phyloP scores from a whole-genome alignment of 208 protist genomes.

The Trichomonas vaginalis region DNA sequence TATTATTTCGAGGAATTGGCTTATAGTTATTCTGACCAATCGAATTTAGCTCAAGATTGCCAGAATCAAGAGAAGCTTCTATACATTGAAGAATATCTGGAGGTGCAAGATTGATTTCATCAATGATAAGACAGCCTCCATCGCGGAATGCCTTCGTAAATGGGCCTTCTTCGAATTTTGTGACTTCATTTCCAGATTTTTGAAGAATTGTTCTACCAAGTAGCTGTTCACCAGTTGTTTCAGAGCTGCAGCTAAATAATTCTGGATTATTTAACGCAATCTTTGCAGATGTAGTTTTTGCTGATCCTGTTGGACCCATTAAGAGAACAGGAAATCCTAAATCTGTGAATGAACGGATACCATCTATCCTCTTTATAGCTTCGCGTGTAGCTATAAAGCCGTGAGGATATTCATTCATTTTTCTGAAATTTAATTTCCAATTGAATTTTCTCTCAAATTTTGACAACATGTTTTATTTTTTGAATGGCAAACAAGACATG shows the following conservation, averaged over 20 bases:
- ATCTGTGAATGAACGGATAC: too few relatives aligned
- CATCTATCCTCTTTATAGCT: too few relatives aligned
- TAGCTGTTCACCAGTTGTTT: neutral
- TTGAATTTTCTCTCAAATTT: too few relatives aligned
- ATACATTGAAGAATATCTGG: neutral
- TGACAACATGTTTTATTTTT: too few relatives aligned
- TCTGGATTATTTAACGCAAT: neutral
- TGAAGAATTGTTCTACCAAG: neutral
- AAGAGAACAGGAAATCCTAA: neutral
- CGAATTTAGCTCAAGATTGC: neutral
- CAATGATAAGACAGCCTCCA: neutral
- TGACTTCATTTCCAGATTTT: neutral
- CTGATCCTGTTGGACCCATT: neutral
- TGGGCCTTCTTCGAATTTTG: neutral
- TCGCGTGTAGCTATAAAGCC: too few relatives aligned
- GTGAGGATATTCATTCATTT: too few relatives aligned
- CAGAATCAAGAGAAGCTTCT: slow-evolving; percentile 3
- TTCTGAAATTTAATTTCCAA: too few relatives aligned
- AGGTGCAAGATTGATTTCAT: slow-evolving; percentile 5
- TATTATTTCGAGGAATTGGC: neutral
- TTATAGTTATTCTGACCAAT: neutral
- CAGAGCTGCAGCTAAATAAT: neutral
- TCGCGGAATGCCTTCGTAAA: neutral
- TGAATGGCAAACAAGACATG: too few relatives aligned
- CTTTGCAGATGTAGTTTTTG: neutral